Conservation (phyloP, 1,284 basidiomycete species). For the Singerocomus rubriflavus region DNA sequence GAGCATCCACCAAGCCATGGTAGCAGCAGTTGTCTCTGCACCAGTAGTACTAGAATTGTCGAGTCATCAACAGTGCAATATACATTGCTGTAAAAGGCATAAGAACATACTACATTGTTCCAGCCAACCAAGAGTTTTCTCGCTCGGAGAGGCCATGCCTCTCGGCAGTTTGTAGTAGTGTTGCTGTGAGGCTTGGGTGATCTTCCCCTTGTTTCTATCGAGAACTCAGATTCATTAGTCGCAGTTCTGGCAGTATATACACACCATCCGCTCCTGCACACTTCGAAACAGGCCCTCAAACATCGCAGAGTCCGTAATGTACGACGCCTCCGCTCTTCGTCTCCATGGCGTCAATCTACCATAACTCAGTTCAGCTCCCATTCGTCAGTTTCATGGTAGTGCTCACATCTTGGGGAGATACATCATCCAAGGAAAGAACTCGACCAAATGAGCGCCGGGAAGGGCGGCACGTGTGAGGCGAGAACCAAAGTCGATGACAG, state of each 20-base stretch:
- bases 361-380: background rate
- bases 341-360: slow-evolving; percentile 9
- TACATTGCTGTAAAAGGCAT: too few species aligned
- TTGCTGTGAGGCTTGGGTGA: background rate
- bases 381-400: too few species aligned
- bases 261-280: slow-evolving; percentile 5
- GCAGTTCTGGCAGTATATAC: background rate
- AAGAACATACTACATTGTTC: slow-evolving; percentile 4
- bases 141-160: slow-evolving; percentile 6
- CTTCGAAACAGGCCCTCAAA: slow-evolving; percentile 6
- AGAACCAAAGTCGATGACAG: slow-evolving; percentile 1
- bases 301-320: background rate
- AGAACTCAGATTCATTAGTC: background rate
- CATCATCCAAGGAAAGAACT: slow-evolving; percentile 16
- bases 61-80: background rate
- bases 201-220: background rate
- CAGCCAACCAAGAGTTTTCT: slow-evolving; percentile 11
- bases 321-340: background rate
- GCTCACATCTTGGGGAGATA: slow-evolving; percentile 6
- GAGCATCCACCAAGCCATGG: slow-evolving; percentile 34
- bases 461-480: slow-evolving; percentile 4
- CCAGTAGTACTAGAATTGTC: background rate
- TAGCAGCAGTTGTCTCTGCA: slow-evolving; percentile 5
- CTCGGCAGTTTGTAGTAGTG: slow-evolving; percentile 5
- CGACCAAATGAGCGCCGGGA: slow-evolving; percentile 10